Evolutionary conservation across 306 rosid genomes (phyloP).

Genomic region (Fragaria ananassa): DNA sequence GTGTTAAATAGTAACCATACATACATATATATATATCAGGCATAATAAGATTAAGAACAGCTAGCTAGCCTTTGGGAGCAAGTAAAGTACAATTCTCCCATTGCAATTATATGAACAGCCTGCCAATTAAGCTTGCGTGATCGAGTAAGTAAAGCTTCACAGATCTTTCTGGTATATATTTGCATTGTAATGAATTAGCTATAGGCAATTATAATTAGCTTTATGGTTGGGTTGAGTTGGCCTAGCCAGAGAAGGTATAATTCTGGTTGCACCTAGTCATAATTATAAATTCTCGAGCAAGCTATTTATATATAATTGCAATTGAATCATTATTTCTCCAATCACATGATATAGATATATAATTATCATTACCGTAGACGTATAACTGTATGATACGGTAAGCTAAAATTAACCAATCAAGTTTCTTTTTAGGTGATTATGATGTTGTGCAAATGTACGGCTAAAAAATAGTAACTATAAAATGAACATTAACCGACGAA

Average conservation of each 20-base stretch:
- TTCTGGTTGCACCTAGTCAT: background rate
- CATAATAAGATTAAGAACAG: background rate
- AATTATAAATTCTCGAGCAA: background rate
- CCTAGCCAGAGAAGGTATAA: background rate
- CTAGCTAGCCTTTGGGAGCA: slow-evolving; percentile 9
- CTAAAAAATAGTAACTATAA: no score
- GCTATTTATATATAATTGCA: background rate
- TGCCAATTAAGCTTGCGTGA: background rate
- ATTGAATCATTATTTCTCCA: background rate
- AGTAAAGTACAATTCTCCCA: slow-evolving; percentile 9
- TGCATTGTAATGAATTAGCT: background rate
- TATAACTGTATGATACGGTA: no score
- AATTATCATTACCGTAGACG: no score
- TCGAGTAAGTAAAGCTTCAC: background rate
- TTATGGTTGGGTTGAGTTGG: background rate
- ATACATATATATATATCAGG: background rate
- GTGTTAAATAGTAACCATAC: background rate
- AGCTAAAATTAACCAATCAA: no score
- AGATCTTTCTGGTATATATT: background rate
- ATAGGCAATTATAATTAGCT: background rate
- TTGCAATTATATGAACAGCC: slow-evolving; percentile 21
- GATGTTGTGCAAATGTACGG: no score
- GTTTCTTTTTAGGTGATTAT: no score
- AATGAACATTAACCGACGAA: no score
- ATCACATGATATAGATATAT: background rate